phyloP scores from a whole-genome alignment of 169 alveolate species.

The Babesia ovata region DNA sequence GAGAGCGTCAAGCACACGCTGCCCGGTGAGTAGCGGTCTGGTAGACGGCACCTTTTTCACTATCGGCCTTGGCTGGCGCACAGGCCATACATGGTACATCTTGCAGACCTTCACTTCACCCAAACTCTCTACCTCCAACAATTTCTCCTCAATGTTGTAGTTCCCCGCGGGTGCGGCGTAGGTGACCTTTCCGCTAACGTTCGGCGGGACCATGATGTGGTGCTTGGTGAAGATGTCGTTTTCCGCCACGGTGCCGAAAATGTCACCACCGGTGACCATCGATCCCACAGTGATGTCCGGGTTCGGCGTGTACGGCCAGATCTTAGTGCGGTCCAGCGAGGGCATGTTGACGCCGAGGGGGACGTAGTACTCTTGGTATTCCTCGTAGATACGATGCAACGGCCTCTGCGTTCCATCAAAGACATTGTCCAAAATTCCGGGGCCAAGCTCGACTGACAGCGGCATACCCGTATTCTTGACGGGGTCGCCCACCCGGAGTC shows the following conservation, averaged over 20 bases:
- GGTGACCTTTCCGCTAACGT: constrained; percentile 92
- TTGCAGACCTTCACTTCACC: constrained; percentile 87
- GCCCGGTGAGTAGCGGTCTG: constrained; percentile 96
- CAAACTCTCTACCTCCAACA: constrained; percentile 86
- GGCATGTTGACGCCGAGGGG: constrained; percentile 96
- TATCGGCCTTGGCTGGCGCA: constrained; percentile 97
- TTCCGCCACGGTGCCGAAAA: constrained; percentile 93
- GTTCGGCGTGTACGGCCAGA: constrained; percentile 92
- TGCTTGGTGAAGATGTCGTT: constrained; percentile 93
- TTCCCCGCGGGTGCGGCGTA: constrained; percentile 93
- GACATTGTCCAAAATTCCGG: constrained; percentile 94
- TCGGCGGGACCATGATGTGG: constrained; percentile 95
- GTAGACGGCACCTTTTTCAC: constrained; percentile 85
- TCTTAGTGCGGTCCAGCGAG: constrained; percentile 88
- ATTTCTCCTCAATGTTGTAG: constrained; percentile 87
- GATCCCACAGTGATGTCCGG: constrained; percentile 88
- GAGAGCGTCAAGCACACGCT: constrained; percentile 95
- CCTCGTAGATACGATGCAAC: constrained; percentile 88
- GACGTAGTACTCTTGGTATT: constrained; percentile 87
- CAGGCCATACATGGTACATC: constrained; percentile 99
- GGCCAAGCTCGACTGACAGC: constrained; percentile 96
- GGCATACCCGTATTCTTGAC: constrained; percentile 97
- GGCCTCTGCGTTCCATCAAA: constrained; percentile 99
- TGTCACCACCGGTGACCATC: constrained; percentile 96
- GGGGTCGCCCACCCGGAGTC: constrained; percentile 98